Conservation (phyloP, 345 rosid species). For the Cardamine resedifolia region DNA sequence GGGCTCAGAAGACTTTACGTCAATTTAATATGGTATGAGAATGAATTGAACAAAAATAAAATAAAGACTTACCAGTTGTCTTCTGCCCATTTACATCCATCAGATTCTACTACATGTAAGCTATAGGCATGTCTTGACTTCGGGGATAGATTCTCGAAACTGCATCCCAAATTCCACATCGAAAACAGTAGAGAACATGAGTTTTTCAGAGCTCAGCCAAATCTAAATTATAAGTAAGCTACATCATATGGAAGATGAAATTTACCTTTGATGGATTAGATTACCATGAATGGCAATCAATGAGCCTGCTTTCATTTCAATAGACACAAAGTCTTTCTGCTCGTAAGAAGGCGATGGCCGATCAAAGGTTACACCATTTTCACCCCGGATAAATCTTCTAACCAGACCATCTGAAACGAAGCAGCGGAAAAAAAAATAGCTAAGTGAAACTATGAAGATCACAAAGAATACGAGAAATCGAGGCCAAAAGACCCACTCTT, state of each 20-base stretch:
- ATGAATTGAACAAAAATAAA: not conserved
- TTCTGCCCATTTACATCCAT: constrained; percentile 83
- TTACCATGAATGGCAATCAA: constrained; percentile 87
- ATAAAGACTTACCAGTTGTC: constrained; percentile 66
- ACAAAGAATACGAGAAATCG: constrained; percentile 4
- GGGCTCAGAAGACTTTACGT: not conserved
- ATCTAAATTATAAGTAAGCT: constrained; percentile 2
- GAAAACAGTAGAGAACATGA: constrained; percentile 4
- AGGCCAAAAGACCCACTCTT: constrained; percentile 51
- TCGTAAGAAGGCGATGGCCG: constrained; percentile 70
- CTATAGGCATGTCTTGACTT: constrained; percentile 95
- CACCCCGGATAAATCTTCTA: constrained; percentile 79
- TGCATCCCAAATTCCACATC: constrained; percentile 28
- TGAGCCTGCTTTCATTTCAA: constrained; percentile 94
- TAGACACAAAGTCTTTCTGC: constrained; percentile 75
- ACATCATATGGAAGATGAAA: constrained; percentile 3
- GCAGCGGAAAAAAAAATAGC: not conserved
- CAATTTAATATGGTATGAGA: not conserved
- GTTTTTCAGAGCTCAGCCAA: not conserved
- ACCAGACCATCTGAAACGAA: constrained; percentile 76
- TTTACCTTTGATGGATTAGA: constrained; percentile 89
- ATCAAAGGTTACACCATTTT: constrained; percentile 77
- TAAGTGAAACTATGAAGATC: constrained; percentile 11
- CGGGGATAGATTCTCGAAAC: constrained; percentile 78
- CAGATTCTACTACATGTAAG: constrained; percentile 88